Evolutionary conservation across 108 stramenopile species (phyloP).

Genomic region (Cyclotella distinguenda): DNA sequence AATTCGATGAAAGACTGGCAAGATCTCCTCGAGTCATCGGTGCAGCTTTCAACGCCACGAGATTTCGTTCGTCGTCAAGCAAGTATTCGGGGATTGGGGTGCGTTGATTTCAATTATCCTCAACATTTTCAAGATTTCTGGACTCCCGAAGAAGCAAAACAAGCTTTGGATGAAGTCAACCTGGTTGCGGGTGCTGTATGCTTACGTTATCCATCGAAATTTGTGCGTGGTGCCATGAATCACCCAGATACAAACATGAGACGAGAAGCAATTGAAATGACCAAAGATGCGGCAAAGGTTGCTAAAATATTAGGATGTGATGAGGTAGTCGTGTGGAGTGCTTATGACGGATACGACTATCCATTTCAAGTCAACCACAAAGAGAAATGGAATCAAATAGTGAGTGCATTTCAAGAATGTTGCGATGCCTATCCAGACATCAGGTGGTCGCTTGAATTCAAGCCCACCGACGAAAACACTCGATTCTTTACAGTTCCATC

Average conservation of each 20-base stretch:
- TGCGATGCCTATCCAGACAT: constrained; percentile 83
- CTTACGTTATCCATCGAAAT: constrained; percentile 77
- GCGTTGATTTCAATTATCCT: constrained; percentile 89
- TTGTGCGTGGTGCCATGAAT: constrained; percentile 82
- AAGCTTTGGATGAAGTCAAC: constrained; percentile 56
- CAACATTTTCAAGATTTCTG: constrained; percentile 72
- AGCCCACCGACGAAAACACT: constrained; percentile 90
- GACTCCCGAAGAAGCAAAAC: constrained; percentile 51
- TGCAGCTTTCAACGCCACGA: constrained; percentile 31
- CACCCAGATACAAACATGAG: constrained; percentile 63
- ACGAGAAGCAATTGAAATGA: constrained; percentile 71
- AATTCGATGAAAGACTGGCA: constrained; percentile 88
- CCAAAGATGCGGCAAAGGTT: constrained; percentile 65
- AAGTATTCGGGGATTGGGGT: constrained; percentile 64
- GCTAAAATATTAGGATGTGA: constrained; percentile 65
- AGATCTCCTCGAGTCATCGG: constrained; percentile 42
- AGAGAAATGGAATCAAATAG: constrained; percentile 77
- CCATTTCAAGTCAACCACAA: constrained; percentile 77
- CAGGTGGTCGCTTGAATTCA: constrained; percentile 83
- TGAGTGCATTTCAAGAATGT: constrained; percentile 72
- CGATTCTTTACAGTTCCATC: constrained; percentile 84
- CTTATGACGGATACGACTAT: constrained; percentile 90
- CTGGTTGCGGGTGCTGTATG: constrained; percentile 83
- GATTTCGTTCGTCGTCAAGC: constrained; percentile 74
- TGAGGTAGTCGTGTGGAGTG: constrained; percentile 85